A percentile compares a stretch with the other conserved stretches of the same genome.
Evolutionary conservation across 2,329 filamentous ascomycete genomes (phyloP).

Genomic region (Diaporthe caulivora): DNA sequence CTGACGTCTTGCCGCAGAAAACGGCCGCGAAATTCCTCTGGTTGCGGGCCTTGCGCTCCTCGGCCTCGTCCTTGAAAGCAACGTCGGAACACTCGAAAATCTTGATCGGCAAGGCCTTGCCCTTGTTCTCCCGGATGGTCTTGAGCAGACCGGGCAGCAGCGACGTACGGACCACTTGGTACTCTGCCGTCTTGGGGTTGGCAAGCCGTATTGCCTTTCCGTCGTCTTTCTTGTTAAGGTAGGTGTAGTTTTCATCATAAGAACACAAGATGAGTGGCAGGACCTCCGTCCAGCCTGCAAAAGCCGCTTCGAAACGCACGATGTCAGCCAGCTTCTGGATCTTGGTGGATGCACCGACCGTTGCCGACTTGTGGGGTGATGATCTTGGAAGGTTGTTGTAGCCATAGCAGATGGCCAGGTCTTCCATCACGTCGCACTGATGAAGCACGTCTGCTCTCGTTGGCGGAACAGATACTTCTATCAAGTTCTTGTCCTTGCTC

Average conservation of each 20-base stretch:
- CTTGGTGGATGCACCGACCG: slow-evolving; percentile 85
- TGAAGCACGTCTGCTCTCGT: slow-evolving; percentile 96
- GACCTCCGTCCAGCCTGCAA: slow-evolving; percentile 96
- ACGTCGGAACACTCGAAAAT: slow-evolving; percentile 94
- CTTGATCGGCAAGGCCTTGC: slow-evolving; percentile 88
- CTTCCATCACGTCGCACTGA: slow-evolving; percentile 98
- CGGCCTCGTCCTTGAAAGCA: slow-evolving; percentile 85
- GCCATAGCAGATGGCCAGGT: slow-evolving; percentile 94
- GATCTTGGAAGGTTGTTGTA: slow-evolving; percentile 95
- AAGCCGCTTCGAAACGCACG: slow-evolving; percentile 87
- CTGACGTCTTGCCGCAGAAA: slow-evolving; percentile 93
- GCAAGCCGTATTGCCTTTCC: slow-evolving; percentile 86
- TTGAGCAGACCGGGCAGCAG: slow-evolving; percentile 81
- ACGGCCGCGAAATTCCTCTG: slow-evolving; percentile 96
- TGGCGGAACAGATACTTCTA: slow-evolving; percentile 86
- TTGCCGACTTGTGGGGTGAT: slow-evolving; percentile 87
- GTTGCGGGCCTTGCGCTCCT: slow-evolving; percentile 90
- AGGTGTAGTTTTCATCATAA: slow-evolving; percentile 97
- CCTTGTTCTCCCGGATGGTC: slow-evolving; percentile 93
- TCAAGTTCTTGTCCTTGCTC: slow-evolving; percentile 73
- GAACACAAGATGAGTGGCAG: slow-evolving; percentile 97
- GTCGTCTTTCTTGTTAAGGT: slow-evolving; percentile 91
- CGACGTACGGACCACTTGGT: slow-evolving; percentile 91
- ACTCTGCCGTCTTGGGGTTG: slow-evolving; percentile 93
- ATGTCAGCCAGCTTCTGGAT: slow-evolving; percentile 98